Percentiles rank a stretch among this genome's conserved stretches.
These are phyloP conservation scores for Aspergillus ostianus DNA, from an alignment of 495 filamentous ascomycete genomes.

Conservation along the genomic window DNA sequence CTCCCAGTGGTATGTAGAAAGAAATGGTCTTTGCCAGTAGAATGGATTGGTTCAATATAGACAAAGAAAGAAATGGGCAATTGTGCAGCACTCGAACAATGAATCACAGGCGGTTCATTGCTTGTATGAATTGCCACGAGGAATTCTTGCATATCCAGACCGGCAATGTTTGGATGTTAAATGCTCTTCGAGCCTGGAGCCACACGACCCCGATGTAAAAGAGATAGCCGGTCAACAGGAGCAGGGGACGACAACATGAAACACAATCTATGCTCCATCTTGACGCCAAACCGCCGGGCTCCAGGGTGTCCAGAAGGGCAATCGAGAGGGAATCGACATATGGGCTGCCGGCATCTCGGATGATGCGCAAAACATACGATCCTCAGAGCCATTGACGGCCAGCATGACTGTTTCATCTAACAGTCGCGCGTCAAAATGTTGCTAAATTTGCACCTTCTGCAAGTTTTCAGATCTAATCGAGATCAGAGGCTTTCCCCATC, in stretches of 20 bases:
- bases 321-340: slow-evolving; percentile 5
- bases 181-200: slow-evolving; percentile 29
- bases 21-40: slow-evolving; percentile 8
- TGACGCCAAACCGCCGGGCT: slow-evolving; percentile 26
- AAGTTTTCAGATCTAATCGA: slow-evolving; percentile 33
- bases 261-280: slow-evolving; percentile 42
- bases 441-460: slow-evolving; percentile 43
- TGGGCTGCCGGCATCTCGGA: slow-evolving; percentile 13
- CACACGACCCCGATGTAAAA: slow-evolving; percentile 26
- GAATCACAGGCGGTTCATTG: slow-evolving; percentile 20
- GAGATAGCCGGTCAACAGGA: slow-evolving; percentile 25
- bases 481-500: slow-evolving; percentile 13
- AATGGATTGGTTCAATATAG: not conserved
- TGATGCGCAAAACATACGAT: slow-evolving; percentile 39
- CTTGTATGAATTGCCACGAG: slow-evolving; percentile 12
- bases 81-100: slow-evolving; percentile 8
- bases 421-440: slow-evolving; percentile 47
- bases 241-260: slow-evolving; percentile 40
- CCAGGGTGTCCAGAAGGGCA: slow-evolving; percentile 11
- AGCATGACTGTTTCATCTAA: slow-evolving; percentile 39
- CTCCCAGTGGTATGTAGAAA: slow-evolving; percentile 18
- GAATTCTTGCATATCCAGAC: slow-evolving; percentile 17
- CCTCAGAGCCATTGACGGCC: slow-evolving; percentile 18
- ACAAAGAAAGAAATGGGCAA: slow-evolving; percentile 8
- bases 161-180: slow-evolving; percentile 43